These are phyloP conservation scores for Letharia columbiana DNA, from an alignment of 495 filamentous ascomycete species.

Conservation along the genomic window DNA sequence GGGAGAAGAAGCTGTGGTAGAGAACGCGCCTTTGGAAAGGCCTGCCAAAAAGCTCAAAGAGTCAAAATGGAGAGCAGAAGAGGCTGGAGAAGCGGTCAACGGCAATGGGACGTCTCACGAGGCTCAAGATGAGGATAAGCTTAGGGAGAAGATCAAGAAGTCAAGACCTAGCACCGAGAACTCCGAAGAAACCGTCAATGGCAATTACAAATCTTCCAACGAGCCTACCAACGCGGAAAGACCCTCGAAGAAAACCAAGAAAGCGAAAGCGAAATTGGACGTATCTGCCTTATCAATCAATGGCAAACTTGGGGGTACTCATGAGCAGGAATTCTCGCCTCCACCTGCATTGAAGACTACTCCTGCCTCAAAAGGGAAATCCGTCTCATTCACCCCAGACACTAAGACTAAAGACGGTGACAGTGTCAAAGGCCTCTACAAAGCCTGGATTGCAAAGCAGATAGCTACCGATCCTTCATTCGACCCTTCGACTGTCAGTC, in stretches of 20 bases:
- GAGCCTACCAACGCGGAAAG: background rate
- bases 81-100: background rate
- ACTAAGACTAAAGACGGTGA: constrained; percentile 54
- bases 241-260: constrained; percentile 19
- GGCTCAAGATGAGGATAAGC: background rate
- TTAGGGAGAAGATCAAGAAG: background rate
- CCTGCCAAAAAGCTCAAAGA: background rate
- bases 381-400: constrained; percentile 68
- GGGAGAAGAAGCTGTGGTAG: background rate
- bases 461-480: constrained; percentile 26
- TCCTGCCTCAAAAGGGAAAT: constrained; percentile 39
- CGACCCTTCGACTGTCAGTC: constrained; percentile 24
- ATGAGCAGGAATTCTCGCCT: constrained; percentile 27
- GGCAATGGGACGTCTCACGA: background rate
- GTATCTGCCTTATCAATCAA: background rate
- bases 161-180: background rate
- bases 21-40: too few relatives aligned
- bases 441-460: constrained; percentile 37
- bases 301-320: background rate
- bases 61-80: background rate
- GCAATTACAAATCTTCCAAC: constrained; percentile 20
- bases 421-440: constrained; percentile 39
- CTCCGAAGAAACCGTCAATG: background rate
- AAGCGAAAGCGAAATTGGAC: constrained; percentile 22
- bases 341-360: constrained; percentile 4